Percentiles rank a stretch among this genome's conserved stretches.
These are phyloP conservation scores for Rubus parviflorus DNA, from an alignment of 306 rosid genomes.

Conservation along the genomic window DNA sequence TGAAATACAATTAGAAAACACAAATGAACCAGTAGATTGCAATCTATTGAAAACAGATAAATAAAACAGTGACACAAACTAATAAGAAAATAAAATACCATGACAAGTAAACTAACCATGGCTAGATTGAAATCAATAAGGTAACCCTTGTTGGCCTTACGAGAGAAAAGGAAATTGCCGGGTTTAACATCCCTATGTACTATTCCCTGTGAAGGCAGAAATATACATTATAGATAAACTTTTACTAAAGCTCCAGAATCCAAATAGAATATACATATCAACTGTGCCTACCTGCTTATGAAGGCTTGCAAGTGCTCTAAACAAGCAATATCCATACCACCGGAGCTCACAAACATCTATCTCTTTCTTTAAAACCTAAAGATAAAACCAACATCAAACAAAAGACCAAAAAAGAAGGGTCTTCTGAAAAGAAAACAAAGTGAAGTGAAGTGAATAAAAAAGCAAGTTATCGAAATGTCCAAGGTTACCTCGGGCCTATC, in stretches of 20 bases:
- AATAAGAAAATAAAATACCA: neutral
- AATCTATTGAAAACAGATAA: neutral
- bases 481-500: slow-evolving; percentile 86
- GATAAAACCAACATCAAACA: slow-evolving; percentile 19
- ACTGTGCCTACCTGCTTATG: slow-evolving; percentile 70
- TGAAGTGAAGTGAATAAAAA: neutral
- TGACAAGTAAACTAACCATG: slow-evolving; percentile 50
- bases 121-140: slow-evolving; percentile 93
- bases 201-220: slow-evolving; percentile 56
- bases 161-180: slow-evolving; percentile 90
- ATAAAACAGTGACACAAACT: slow-evolving; percentile 12
- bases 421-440: neutral
- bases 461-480: neutral
- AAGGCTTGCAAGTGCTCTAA: slow-evolving; percentile 71
- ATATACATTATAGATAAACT: slow-evolving; percentile 16
- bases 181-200: slow-evolving; percentile 87
- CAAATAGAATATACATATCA: neutral
- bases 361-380: slow-evolving; percentile 79
- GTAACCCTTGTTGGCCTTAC: slow-evolving; percentile 68
- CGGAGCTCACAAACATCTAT: slow-evolving; percentile 59
- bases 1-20: slow-evolving; percentile 15
- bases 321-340: slow-evolving; percentile 88
- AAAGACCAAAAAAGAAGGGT: neutral
- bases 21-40: slow-evolving; percentile 10
- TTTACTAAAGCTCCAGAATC: neutral